Conservation (phyloP, 1,284 basidiomycete species). For the Ceratobasidium sp. region DNA sequence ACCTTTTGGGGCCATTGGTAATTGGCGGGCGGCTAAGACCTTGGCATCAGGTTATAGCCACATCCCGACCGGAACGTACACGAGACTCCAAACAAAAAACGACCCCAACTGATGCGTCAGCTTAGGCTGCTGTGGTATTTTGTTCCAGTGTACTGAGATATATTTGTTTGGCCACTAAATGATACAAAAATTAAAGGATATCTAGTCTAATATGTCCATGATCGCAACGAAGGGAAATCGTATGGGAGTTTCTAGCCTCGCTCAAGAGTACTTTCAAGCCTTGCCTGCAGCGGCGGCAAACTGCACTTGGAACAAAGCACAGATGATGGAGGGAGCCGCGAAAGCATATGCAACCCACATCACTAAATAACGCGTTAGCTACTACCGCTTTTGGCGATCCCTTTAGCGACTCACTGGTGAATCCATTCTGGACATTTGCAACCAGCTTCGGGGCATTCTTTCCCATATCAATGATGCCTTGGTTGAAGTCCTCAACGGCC, state of each 20-base stretch:
- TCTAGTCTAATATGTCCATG: slow-evolving; percentile 22
- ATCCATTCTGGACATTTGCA: slow-evolving; percentile 77
- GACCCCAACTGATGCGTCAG: too few relatives aligned
- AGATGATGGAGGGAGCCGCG: slow-evolving; percentile 76
- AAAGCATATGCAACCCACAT: slow-evolving; percentile 83
- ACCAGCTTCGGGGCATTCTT: slow-evolving; percentile 69
- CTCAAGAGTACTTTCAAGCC: slow-evolving; percentile 10
- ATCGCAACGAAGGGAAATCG: background rate
- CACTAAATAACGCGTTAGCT: slow-evolving; percentile 63
- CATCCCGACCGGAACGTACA: too few relatives aligned
- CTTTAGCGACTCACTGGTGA: slow-evolving; percentile 72
- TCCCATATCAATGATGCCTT: slow-evolving; percentile 68
- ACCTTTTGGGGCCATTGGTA: background rate
- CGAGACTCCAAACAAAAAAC: background rate
- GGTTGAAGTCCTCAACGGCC: slow-evolving; percentile 81
- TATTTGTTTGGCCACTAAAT: slow-evolving; percentile 10
- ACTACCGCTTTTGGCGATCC: background rate
- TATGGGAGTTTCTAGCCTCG: background rate
- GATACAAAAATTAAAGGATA: slow-evolving; percentile 36
- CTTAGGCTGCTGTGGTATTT: too few relatives aligned
- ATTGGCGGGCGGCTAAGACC: slow-evolving; percentile 2
- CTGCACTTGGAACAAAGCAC: slow-evolving; percentile 78
- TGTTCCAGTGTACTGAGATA: background rate
- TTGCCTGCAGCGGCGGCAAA: slow-evolving; percentile 60
- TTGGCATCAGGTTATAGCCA: too few relatives aligned